Conservation (phyloP, 176 grass and related monocot genomes). For the Avena insularis region DNA sequence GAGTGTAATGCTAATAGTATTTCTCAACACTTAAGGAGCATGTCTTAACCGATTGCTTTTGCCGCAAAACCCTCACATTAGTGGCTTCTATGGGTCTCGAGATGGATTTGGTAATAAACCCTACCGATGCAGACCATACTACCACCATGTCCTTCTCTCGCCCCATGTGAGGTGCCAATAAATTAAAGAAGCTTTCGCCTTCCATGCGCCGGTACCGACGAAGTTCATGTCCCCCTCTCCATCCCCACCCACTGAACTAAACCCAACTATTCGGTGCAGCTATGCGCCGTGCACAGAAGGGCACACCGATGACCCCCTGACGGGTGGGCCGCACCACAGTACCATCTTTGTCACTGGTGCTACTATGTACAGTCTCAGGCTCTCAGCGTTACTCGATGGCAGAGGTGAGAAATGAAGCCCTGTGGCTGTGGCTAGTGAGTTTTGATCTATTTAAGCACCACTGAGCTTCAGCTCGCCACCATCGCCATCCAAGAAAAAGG, state of each 20-base stretch:
- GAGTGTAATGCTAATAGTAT: too few relatives aligned
- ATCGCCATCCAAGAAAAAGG: constrained; percentile 30
- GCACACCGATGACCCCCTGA: not conserved
- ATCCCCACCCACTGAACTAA: not conserved
- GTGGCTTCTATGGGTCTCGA: too few relatives aligned
- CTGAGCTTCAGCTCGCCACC: constrained; percentile 27
- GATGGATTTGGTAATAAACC: constrained; percentile 34
- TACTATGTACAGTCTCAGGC: not conserved
- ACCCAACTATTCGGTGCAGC: not conserved
- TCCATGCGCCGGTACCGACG: constrained; percentile 29
- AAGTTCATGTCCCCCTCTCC: constrained; percentile 2
- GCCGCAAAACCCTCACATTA: not conserved
- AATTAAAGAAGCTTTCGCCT: not conserved
- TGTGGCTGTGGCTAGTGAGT: not conserved
- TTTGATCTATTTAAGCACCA: constrained; percentile 34
- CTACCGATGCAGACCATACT: constrained; percentile 15
- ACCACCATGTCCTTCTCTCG: not conserved
- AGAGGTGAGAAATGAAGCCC: not conserved
- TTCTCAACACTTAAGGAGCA: too few relatives aligned
- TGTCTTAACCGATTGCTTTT: not conserved
- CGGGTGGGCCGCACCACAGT: not conserved
- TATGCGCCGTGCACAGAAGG: not conserved
- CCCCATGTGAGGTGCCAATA: constrained; percentile 40
- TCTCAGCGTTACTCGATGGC: not conserved
- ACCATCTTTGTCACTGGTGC: not conserved